phyloP scores from a whole-genome alignment of 495 filamentous ascomycete species.

The Letharia columbiana region DNA sequence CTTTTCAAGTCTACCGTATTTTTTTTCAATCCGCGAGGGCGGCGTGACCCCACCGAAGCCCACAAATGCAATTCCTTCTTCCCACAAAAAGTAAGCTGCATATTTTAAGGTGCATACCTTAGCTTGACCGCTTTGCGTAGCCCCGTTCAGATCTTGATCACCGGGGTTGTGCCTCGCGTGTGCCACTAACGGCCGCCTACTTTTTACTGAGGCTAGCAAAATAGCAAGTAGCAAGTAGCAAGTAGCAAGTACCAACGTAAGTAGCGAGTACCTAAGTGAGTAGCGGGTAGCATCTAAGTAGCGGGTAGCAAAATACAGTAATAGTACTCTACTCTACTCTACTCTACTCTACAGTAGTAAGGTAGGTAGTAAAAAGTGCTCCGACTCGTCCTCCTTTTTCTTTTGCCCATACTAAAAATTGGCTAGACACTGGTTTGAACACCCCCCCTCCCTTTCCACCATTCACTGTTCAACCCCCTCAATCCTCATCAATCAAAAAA shows the following conservation, averaged over 20 bases:
- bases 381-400: constrained; percentile 2
- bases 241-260: too few relatives aligned
- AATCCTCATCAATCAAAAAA: neutral
- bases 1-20: neutral
- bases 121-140: constrained; percentile 18
- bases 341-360: too few relatives aligned
- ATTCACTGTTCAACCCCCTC: neutral
- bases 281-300: too few relatives aligned
- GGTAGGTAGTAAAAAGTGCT: neutral
- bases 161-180: constrained; percentile 7
- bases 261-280: too few relatives aligned
- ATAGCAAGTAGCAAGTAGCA: too few relatives aligned
- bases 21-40: neutral
- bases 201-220: neutral
- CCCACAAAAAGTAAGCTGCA: constrained; percentile 12
- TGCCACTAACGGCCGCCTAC: constrained; percentile 1
- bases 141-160: constrained; percentile 16
- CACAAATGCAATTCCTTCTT: neutral
- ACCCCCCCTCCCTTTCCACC: neutral
- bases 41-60: neutral
- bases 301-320: too few relatives aligned
- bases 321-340: too few relatives aligned
- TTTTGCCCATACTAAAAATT: neutral
- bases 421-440: neutral
- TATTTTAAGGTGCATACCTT: neutral